Percentiles rank a stretch among this genome's conserved stretches.
phyloP scores from a whole-genome alignment of 306 rosid genomes.

The Prunus mongolica region DNA sequence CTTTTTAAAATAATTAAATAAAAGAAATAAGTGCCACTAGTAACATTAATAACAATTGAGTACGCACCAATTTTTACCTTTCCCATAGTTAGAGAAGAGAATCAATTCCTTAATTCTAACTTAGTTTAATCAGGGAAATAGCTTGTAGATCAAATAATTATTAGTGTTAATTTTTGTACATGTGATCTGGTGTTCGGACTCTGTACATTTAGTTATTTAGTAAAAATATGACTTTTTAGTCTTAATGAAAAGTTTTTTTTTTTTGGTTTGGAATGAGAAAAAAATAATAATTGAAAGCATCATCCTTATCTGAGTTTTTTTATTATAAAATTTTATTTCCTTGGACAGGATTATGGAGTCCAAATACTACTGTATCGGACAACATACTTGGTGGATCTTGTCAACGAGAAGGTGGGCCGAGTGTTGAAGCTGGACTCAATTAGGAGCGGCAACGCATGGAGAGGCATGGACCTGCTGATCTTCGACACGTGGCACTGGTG shows the following conservation, averaged over 20 bases:
- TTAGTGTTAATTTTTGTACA: not conserved
- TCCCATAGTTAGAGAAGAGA: too few species aligned
- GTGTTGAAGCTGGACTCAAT: conserved; percentile 84
- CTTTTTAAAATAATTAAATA: too few species aligned
- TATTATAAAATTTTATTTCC: not conserved
- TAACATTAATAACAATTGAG: not conserved
- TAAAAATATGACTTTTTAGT: too few species aligned
- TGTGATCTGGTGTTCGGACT: too few species aligned
- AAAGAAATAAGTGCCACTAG: not conserved
- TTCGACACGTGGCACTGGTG: conserved; percentile 99
- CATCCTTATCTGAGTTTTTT: not conserved
- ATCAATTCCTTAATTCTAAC: too few species aligned
- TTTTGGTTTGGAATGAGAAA: too few species aligned
- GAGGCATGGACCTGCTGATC: conserved; percentile 69
- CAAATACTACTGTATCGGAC: conserved; percentile 56
- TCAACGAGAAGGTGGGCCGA: conserved; percentile 50
- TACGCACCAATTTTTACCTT: not conserved
- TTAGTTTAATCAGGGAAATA: too few species aligned
- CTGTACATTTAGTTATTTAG: too few species aligned
- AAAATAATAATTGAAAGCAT: too few species aligned
- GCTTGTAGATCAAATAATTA: too few species aligned
- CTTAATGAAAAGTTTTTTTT: too few species aligned
- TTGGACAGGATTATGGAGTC: conserved; percentile 57
- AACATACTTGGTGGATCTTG: conserved; percentile 74
- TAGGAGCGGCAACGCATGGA: conserved; percentile 65